These are phyloP conservation scores for Pseudogymnoascus sp. DNA, from an alignment of 2,329 filamentous ascomycete species.

Conservation along the genomic window DNA sequence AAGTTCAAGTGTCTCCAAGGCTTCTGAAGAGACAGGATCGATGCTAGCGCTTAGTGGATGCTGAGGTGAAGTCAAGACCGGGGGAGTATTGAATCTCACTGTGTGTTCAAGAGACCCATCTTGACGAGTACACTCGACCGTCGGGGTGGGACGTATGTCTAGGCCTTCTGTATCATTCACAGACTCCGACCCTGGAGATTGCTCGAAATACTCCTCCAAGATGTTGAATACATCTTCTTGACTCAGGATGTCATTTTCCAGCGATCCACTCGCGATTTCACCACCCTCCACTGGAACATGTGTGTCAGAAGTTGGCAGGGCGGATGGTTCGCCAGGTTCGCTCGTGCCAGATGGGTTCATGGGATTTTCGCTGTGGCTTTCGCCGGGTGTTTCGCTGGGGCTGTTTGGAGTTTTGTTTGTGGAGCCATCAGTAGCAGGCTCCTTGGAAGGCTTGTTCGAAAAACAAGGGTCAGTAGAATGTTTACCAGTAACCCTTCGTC, in stretches of 20 bases:
- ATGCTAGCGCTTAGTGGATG: not conserved
- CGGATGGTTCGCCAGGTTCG: not conserved
- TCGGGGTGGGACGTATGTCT: not conserved
- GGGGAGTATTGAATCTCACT: not conserved
- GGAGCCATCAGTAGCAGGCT: not conserved
- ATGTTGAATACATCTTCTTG: too few species aligned
- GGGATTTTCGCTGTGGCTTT: not conserved
- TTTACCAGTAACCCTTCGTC: not conserved
- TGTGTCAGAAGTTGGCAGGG: not conserved
- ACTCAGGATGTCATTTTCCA: too few species aligned
- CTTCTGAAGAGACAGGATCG: not conserved
- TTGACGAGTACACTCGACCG: not conserved
- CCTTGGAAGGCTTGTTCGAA: not conserved
- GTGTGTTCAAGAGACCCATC: not conserved
- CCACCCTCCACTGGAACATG: not conserved
- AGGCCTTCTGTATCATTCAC: not conserved
- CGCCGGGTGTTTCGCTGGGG: not conserved
- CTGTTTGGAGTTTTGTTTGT: too few species aligned
- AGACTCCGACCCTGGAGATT: not conserved
- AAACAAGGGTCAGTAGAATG: not conserved
- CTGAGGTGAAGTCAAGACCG: not conserved
- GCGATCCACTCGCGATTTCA: not conserved
- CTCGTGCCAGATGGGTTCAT: not conserved
- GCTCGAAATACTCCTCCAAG: not conserved
- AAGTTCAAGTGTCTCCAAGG: not conserved